Percentiles rank a stretch among this genome's conserved stretches.
Evolutionary conservation across 2,329 filamentous ascomycete species (phyloP).

Genomic region (Aspergillus puulaauensis): DNA sequence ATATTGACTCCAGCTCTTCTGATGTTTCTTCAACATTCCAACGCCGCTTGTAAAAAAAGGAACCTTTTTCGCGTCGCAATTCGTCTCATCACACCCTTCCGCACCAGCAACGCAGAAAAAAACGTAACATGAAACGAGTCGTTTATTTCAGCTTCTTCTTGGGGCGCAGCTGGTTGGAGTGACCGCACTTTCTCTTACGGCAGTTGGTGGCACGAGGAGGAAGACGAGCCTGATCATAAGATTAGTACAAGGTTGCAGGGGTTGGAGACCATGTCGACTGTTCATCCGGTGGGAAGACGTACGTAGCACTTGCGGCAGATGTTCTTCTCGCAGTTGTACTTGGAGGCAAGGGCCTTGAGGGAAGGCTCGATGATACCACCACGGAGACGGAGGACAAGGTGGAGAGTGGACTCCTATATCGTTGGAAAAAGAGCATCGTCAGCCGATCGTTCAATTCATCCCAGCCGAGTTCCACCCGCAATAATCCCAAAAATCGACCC

Average conservation of each 20-base stretch:
- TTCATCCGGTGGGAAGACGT: conserved; percentile 46
- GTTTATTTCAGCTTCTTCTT: conserved; percentile 99
- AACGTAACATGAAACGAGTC: conserved; percentile 42
- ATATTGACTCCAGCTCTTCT: conserved; percentile 32
- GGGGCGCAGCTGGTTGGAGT: conserved; percentile 99
- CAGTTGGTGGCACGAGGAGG: conserved; percentile 99
- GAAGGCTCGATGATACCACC: conserved; percentile 99
- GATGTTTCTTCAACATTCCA: conserved; percentile 38
- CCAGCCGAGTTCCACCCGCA: neutral
- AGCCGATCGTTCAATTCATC: conserved; percentile 25
- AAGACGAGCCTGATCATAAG: conserved; percentile 64
- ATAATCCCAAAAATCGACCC: conserved; percentile 5
- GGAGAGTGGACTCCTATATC: conserved; percentile 87
- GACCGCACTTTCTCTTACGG: conserved; percentile 99
- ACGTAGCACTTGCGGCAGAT: conserved; percentile 99
- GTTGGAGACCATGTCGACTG: neutral
- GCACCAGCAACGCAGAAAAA: conserved; percentile 45
- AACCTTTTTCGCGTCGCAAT: conserved; percentile 34
- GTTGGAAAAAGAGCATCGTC: conserved; percentile 26
- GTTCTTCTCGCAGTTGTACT: conserved; percentile 99
- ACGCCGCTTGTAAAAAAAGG: conserved; percentile 33
- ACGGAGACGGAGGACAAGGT: conserved; percentile 97
- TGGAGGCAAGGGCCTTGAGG: conserved; percentile 95
- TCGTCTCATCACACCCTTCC: conserved; percentile 32
- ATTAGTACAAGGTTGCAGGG: neutral